Evolutionary conservation across 768 basidiomycete genomes (phyloP).

Genomic region (Cyathus striatus): DNA sequence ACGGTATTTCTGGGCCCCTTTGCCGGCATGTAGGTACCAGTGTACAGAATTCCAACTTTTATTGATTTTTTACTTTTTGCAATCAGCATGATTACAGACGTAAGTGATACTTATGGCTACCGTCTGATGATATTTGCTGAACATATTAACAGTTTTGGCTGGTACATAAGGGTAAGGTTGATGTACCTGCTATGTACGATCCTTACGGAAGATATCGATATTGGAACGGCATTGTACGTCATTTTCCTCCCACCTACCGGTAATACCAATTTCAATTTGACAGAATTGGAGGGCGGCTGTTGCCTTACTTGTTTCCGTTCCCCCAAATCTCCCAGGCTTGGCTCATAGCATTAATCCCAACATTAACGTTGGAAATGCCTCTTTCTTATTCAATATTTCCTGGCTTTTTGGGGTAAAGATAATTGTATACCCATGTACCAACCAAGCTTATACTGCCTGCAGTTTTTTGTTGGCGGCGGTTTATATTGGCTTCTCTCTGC

Average conservation of each 20-base stretch:
- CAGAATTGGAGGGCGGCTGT: slow-evolving; percentile 82
- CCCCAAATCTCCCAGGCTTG: slow-evolving; percentile 74
- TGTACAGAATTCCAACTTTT: not conserved
- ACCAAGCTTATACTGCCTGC: not conserved
- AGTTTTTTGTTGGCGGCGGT: slow-evolving; percentile 33
- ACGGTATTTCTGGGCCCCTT: slow-evolving; percentile 86
- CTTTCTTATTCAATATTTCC: slow-evolving; percentile 60
- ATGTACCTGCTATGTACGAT: slow-evolving; percentile 82
- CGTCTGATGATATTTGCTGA: too few species aligned
- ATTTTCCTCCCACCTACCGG: slow-evolving; percentile 2
- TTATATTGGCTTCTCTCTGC: slow-evolving; percentile 33
- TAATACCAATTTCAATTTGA: not conserved
- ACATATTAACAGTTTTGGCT: slow-evolving; percentile 76
- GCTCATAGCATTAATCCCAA: slow-evolving; percentile 65
- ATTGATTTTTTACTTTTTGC: not conserved
- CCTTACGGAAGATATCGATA: slow-evolving; percentile 80
- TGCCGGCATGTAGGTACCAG: slow-evolving; percentile 57
- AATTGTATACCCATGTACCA: too few species aligned
- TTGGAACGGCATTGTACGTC: slow-evolving; percentile 64
- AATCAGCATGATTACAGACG: slow-evolving; percentile 41
- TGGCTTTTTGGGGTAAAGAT: slow-evolving; percentile 80
- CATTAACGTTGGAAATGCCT: slow-evolving; percentile 55
- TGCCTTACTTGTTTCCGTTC: slow-evolving; percentile 62
- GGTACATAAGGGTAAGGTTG: slow-evolving; percentile 63
- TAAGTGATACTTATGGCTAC: too few species aligned